Conservation (phyloP, 768 basidiomycete genomes). For the Lentinula lateritia region DNA sequence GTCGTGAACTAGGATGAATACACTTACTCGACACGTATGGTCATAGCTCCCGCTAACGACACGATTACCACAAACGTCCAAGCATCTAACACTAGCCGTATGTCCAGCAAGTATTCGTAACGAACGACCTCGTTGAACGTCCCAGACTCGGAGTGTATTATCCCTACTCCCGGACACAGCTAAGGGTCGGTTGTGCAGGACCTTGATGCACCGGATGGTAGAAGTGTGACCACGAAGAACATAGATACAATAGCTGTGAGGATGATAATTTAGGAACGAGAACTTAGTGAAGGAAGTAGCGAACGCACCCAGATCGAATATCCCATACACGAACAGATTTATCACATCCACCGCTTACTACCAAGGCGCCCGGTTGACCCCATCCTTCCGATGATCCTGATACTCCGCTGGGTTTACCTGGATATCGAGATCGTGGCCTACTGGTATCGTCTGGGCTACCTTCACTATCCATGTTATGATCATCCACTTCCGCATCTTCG, state of each 20-base stretch:
- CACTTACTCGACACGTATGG: conserved; percentile 69
- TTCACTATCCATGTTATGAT: neutral
- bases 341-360: conserved; percentile 93
- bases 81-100: conserved; percentile 72
- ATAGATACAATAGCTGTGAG: conserved; percentile 60
- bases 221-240: conserved; percentile 80
- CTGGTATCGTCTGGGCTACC: neutral
- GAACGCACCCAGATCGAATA: conserved; percentile 68
- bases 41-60: conserved; percentile 96
- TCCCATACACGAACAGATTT: conserved; percentile 93
- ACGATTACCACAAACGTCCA: conserved; percentile 80
- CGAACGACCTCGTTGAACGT: conserved; percentile 74
- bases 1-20: neutral
- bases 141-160: conserved; percentile 84
- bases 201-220: conserved; percentile 87
- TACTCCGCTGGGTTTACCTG: conserved; percentile 40
- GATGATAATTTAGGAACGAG: too few relatives aligned
- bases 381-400: conserved; percentile 78
- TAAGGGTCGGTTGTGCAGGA: conserved; percentile 80
- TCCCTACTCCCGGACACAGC: conserved; percentile 91
- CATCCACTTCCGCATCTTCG: conserved; percentile 9
- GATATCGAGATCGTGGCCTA: conserved; percentile 3
- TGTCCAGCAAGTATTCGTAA: conserved; percentile 73
- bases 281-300: neutral
- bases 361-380: conserved; percentile 79